Base-by-base conservation (phyloP, 2,329 filamentous ascomycete genomes). In the Sporothrix curviconia region DNA sequence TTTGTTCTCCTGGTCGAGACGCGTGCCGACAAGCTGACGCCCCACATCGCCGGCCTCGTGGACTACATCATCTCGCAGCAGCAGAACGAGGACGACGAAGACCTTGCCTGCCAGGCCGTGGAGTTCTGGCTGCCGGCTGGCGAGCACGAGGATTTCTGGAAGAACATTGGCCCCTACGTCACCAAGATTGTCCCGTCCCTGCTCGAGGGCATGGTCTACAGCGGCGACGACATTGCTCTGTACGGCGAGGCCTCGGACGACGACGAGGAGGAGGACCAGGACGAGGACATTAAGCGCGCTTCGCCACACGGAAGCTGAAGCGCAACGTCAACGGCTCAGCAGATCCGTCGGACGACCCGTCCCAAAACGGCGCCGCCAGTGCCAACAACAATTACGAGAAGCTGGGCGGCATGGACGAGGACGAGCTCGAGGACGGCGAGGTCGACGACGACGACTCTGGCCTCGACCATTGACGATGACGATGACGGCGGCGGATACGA, bases 91-190 rank as follows among this genome's bases (percentile, higher is more conserved):
- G 85, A 92, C 25, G 92, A 97, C 63, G 86, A 92, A 56, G 91
- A 97, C 42, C 78, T 99, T 59, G 91, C 92, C 37, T 85, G 95
- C 63, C 94, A 99, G 69, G 94, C 94, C 8, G 91, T 94, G 5
- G 94, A 99, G 71, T 99, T 99, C 69, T 99, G 95, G 91, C 82
- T 99, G 44, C 90, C 90, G 39, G 86, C 95, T 19, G 92, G 91
- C 60, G 94, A 96, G 69, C 90, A 96, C 68, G 82, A 89, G 42
- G 82, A 87, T 59, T 75, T 97, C 55, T 90, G 90, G 75, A 80
- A 84, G 63, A 81, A 84, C 0, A 77, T 99, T 46, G 84, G 81
- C 8, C 91, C 91, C 0, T 89, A 89, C 68, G 82, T 97, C 57
- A 73, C 81, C 63, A 89, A 89, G 70, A 92, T 97, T 62, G 87